phyloP scores from a whole-genome alignment of 192 early-diverging fungal species.

The Chytriomyces sp. region DNA sequence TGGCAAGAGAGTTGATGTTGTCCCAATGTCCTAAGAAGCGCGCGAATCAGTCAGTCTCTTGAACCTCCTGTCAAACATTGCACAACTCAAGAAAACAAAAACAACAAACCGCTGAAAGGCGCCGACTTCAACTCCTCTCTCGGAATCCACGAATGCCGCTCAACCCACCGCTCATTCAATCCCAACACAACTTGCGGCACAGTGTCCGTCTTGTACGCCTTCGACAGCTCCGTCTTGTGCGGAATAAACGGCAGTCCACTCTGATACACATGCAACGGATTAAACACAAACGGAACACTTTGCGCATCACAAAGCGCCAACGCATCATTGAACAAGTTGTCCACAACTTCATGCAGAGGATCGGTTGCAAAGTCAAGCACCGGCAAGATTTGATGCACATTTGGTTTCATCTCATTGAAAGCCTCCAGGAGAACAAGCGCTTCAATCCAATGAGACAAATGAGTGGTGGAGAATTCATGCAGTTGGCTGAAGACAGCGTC shows the following conservation, averaged over 20 bases:
- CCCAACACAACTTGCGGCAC: neutral
- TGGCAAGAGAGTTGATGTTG: neutral
- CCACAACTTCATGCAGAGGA: neutral
- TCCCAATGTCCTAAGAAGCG: too few relatives aligned
- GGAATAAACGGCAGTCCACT: neutral
- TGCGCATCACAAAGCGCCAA: neutral
- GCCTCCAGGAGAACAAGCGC: neutral
- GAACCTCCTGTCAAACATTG: too few relatives aligned
- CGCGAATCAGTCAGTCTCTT: too few relatives aligned
- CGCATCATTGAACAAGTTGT: neutral
- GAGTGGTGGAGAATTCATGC: neutral
- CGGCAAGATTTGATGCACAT: neutral
- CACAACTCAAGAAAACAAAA: too few relatives aligned
- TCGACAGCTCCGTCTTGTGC: neutral
- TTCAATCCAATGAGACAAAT: conserved; percentile 5
- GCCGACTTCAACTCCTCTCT: too few relatives aligned
- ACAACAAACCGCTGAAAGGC: too few relatives aligned
- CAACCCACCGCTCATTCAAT: neutral
- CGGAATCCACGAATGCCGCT: too few relatives aligned
- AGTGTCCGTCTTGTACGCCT: neutral
- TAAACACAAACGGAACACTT: neutral
- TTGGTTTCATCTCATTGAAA: neutral
- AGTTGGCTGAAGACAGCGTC: neutral
- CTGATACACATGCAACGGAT: conserved; percentile 5
- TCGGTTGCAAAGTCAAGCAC: neutral